Evolutionary conservation across 176 grass and related monocot genomes (phyloP).

Genomic region (Miscanthus lutarioriparius): DNA sequence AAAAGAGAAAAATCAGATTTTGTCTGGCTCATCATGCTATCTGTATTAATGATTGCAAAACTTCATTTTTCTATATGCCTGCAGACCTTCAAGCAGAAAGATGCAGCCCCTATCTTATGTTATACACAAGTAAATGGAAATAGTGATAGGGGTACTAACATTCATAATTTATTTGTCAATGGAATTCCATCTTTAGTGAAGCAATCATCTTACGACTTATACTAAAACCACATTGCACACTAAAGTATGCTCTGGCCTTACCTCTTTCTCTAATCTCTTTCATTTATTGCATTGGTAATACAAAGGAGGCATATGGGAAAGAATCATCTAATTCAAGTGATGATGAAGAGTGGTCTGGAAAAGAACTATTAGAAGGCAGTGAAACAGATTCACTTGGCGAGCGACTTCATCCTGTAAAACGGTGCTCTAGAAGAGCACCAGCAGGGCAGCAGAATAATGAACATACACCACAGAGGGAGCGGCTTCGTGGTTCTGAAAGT

Average conservation of each 20-base stretch:
- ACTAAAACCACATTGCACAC: conserved; percentile 1
- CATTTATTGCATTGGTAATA: conserved; percentile 37
- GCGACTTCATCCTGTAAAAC: conserved; percentile 29
- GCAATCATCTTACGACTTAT: background rate
- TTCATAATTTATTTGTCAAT: background rate
- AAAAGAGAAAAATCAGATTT: background rate
- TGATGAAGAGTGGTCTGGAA: conserved; percentile 85
- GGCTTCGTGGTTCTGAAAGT: conserved; percentile 9
- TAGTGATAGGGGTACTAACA: background rate
- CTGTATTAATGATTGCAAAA: background rate
- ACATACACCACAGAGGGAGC: conserved; percentile 20
- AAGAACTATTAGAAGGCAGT: conserved; percentile 50
- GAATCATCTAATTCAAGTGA: conserved; percentile 66
- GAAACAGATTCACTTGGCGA: conserved; percentile 39
- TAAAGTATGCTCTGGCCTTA: conserved; percentile 21
- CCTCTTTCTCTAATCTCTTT: conserved; percentile 19
- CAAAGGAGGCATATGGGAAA: conserved; percentile 79
- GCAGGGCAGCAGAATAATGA: conserved; percentile 25
- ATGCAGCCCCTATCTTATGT: background rate
- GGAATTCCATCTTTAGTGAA: background rate
- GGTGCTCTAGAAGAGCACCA: conserved; percentile 31
- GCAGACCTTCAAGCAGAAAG: background rate
- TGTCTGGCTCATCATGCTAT: background rate
- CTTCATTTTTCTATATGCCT: background rate
- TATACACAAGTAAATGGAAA: background rate